Conservation (phyloP, 73 alveolate genomes). For the Uronychia setigera region DNA sequence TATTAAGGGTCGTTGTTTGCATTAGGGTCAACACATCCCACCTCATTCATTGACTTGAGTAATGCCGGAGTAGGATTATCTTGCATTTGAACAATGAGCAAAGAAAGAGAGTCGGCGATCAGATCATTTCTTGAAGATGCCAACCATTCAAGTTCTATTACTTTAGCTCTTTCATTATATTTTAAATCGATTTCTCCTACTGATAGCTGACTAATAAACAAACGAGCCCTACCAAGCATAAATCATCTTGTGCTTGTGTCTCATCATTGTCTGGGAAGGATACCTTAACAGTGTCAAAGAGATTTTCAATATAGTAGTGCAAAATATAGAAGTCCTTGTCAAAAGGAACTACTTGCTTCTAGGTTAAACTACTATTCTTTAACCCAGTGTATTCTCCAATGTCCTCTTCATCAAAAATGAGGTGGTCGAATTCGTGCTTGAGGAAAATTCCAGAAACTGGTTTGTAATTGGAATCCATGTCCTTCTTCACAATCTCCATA, state of each 20-base stretch:
- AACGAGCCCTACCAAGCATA: neutral
- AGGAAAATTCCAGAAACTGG: slow-evolving; percentile 55
- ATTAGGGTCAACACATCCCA: slow-evolving; percentile 12
- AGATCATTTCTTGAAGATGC: slow-evolving; percentile 65
- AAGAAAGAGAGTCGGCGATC: slow-evolving; percentile 64
- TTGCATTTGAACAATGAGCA: slow-evolving; percentile 52
- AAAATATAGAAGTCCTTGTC: slow-evolving; percentile 44
- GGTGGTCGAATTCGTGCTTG: slow-evolving; percentile 50
- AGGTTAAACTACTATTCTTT: slow-evolving; percentile 38
- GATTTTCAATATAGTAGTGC: slow-evolving; percentile 38
- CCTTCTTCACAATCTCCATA: slow-evolving; percentile 1
- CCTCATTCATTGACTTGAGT: slow-evolving; percentile 49
- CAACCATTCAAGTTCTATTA: slow-evolving; percentile 48
- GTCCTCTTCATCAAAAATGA: slow-evolving; percentile 53
- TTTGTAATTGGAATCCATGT: slow-evolving; percentile 36
- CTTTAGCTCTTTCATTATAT: slow-evolving; percentile 12
- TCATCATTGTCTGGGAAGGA: neutral
- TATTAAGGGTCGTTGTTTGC: neutral
- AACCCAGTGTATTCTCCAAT: slow-evolving; percentile 62
- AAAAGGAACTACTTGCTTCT: slow-evolving; percentile 66
- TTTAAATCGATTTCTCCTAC: slow-evolving; percentile 36
- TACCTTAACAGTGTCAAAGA: slow-evolving; percentile 33
- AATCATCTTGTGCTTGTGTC: neutral
- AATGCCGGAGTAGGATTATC: slow-evolving; percentile 67
- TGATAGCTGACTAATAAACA: neutral